A percentile compares a stretch with the other conserved stretches of the same genome.
Conservation (phyloP, 495 filamentous ascomycete species). For the Lophiostoma macrostomum region DNA sequence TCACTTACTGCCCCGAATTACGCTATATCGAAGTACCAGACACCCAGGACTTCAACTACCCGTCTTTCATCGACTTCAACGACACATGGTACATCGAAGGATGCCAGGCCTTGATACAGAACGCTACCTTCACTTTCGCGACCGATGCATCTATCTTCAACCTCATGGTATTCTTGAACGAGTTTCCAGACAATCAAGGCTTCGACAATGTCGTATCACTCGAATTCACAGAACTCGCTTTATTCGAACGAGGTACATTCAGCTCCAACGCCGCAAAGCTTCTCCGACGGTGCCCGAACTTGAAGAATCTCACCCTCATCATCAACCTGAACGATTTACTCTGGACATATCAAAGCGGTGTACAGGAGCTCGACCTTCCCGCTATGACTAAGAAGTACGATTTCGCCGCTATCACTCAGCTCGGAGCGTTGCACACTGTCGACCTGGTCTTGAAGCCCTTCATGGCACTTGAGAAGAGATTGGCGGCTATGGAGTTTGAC, state of each 20-base stretch:
- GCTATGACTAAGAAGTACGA: neutral
- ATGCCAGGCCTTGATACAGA: neutral
- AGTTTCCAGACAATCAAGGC: neutral
- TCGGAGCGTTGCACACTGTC: neutral
- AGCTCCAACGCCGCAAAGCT: neutral
- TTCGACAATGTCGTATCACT: neutral
- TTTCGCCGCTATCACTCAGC: neutral
- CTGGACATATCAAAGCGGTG: neutral
- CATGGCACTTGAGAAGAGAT: conserved; percentile 14
- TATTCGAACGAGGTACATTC: conserved; percentile 1
- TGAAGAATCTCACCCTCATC: neutral
- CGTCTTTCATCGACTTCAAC: neutral
- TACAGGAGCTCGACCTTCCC: neutral
- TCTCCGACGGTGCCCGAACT: neutral
- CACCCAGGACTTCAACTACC: neutral
- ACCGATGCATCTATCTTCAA: neutral
- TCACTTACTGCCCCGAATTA: neutral
- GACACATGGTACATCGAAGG: neutral
- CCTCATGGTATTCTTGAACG: conserved; percentile 1
- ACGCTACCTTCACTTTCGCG: neutral
- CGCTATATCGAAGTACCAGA: conserved; percentile 1
- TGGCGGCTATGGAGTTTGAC: neutral
- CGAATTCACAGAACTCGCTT: neutral
- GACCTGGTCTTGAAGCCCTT: conserved; percentile 1
- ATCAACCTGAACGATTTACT: conserved; percentile 2